phyloP scores from a whole-genome alignment of 257 asterid species.

The Capsicum chinense region DNA sequence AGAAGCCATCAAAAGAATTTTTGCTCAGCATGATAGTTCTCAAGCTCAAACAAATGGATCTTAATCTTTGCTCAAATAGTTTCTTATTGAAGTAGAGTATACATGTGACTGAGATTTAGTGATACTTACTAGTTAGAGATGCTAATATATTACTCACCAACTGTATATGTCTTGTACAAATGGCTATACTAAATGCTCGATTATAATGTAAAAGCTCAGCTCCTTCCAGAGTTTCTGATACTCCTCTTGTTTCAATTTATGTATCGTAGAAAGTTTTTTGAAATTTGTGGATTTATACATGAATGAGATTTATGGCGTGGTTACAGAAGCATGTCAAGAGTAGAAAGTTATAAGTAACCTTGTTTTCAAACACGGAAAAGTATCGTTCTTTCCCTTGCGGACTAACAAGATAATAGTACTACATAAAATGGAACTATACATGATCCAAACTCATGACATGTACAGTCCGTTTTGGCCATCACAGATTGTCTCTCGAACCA shows the following conservation, averaged over 20 bases:
- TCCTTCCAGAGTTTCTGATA: background rate
- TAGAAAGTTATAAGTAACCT: background rate
- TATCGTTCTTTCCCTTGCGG: background rate
- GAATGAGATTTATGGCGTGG: background rate
- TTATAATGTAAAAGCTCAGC: background rate
- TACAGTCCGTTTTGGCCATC: background rate
- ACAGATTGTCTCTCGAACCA: background rate
- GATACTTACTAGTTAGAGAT: slow-evolving; percentile 15
- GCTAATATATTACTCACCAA: slow-evolving; percentile 18
- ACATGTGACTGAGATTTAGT: background rate
- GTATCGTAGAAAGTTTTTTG: background rate
- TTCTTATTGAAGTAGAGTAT: background rate
- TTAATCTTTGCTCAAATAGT: background rate
- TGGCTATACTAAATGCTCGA: background rate
- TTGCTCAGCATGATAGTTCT: slow-evolving; percentile 37
- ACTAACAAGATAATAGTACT: background rate
- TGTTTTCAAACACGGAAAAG: background rate
- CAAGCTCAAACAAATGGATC: slow-evolving; percentile 27
- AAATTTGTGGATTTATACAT: background rate
- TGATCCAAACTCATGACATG: background rate
- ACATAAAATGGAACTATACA: background rate
- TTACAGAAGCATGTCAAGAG: background rate
- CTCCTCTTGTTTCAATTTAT: background rate
- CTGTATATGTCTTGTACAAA: slow-evolving; percentile 26
- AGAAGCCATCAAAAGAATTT: slow-evolving; percentile 46